phyloP scores from a whole-genome alignment of 495 filamentous ascomycete species.

The Viridothelium virens region DNA sequence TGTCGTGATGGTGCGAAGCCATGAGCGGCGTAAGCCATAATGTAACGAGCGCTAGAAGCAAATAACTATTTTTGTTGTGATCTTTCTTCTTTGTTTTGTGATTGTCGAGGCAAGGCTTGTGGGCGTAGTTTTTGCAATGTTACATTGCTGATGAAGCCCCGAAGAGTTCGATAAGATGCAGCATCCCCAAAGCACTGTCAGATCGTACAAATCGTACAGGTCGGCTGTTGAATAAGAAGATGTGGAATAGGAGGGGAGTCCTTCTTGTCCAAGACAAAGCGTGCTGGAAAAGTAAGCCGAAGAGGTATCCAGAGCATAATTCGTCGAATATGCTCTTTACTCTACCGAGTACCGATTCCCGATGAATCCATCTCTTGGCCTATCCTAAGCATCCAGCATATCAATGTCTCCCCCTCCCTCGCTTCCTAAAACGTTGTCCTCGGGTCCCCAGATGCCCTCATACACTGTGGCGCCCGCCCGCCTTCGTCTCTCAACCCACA shows the following conservation, averaged over 20 bases:
- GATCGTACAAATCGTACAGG: too few relatives aligned
- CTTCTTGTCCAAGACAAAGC: too few relatives aligned
- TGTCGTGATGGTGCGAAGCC: not conserved
- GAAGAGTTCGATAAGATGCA: too few relatives aligned
- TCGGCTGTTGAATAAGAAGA: too few relatives aligned
- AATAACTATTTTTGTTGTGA: not conserved
- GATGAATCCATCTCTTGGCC: not conserved
- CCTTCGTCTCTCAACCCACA: constrained; percentile 67
- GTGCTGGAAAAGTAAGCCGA: too few relatives aligned
- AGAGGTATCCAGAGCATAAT: too few relatives aligned
- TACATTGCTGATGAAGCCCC: not conserved
- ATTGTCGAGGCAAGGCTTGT: not conserved
- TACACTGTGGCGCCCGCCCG: constrained; percentile 82
- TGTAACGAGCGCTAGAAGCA: not conserved
- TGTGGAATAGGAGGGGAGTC: too few relatives aligned
- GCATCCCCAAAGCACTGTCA: too few relatives aligned
- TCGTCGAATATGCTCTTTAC: too few relatives aligned
- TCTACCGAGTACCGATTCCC: too few relatives aligned
- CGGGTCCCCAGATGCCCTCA: constrained; percentile 92
- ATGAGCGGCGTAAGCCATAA: not conserved
- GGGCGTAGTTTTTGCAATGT: not conserved
- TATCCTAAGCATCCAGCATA: constrained; percentile 53
- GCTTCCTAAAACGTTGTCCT: constrained; percentile 52
- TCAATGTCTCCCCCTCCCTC: constrained; percentile 52
- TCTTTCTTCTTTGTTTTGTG: not conserved